Evolutionary conservation across 306 rosid species (phyloP), one percentile per base, ranked within the genome.

Genomic region (Cucumis hystrix): DNA sequence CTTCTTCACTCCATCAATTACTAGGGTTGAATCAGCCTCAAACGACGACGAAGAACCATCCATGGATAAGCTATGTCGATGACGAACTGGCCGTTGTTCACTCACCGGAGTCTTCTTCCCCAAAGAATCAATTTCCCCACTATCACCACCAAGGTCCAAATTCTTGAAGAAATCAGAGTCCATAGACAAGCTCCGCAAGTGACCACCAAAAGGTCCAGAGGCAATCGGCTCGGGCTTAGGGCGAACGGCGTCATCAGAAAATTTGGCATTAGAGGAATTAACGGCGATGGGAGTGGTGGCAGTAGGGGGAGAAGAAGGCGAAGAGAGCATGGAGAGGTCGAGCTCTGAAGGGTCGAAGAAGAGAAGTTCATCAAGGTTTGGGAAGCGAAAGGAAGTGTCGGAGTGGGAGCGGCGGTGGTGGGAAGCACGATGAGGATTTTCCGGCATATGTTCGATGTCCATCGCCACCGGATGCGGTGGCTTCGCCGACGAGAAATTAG

Each of bases 361-460:
- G 79, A 95, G 99, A 8, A 95, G 90, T 72, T 95, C 99, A 56
- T 95, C 99, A 75, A 92, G 84, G 86, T 86, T 92, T 18, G 90
- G 89, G 79, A 89, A 84, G 63, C 97, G 97, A 80, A 89, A 92
- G 39, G 92, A 85, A 12, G 89, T 92, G 78, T 95, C 99, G 77
- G 99, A 95, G 88, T 87, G 99, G 47, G 97, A 87, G 60, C 99
- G 81, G 0, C 99, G 97, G 90, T 95, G 99, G 88, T 88, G 80
- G 69, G 96, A 75, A 41, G 93, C 92, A 14, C 99, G 85, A 25
- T 76, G 80, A 0, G 90, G 88, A 20, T 87, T 86, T 56, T 91
- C 89, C 39, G 97, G 88, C 97, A 95, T 92, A 85, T 86, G 89
- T 39, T 90, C 96, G 8, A 90, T 63, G 66, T 86, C 97, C 77